Conservation (phyloP, 2,329 filamentous ascomycete genomes). For the Colletotrichum sp. region DNA sequence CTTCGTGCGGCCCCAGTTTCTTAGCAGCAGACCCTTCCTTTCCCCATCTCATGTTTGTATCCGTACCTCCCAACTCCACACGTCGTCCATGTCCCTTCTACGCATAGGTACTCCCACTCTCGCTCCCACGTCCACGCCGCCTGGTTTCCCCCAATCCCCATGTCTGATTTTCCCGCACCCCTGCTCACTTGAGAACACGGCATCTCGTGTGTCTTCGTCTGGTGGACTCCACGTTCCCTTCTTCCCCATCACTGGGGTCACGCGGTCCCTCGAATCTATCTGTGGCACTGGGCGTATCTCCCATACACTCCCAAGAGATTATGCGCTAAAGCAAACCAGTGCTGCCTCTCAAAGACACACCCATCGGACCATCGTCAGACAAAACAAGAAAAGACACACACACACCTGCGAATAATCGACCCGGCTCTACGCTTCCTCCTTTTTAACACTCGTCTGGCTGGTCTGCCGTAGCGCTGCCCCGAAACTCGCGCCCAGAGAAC, state of each 20-base stretch:
- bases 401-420: background rate
- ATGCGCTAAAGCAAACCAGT: constrained; percentile 13
- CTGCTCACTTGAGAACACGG: constrained; percentile 4
- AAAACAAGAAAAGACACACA: background rate
- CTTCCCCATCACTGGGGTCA: constrained; percentile 11
- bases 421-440: background rate
- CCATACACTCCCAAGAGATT: constrained; percentile 6
- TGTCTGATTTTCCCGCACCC: background rate
- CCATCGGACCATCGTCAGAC: background rate
- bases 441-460: background rate
- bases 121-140: background rate
- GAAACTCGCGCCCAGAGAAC: background rate
- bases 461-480: background rate
- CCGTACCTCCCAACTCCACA: background rate
- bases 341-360: background rate
- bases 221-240: background rate
- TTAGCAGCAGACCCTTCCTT: background rate
- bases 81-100: background rate
- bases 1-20: background rate
- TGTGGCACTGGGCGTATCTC: constrained; percentile 17
- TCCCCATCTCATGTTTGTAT: background rate
- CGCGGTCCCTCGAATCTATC: constrained; percentile 21
- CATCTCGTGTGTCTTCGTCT: constrained; percentile 3
- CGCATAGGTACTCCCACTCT: background rate
- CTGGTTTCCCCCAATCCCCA: constrained; percentile 9